Evolutionary conservation across 495 filamentous ascomycete genomes (phyloP).

Genomic region (Xylaria palmicola): DNA sequence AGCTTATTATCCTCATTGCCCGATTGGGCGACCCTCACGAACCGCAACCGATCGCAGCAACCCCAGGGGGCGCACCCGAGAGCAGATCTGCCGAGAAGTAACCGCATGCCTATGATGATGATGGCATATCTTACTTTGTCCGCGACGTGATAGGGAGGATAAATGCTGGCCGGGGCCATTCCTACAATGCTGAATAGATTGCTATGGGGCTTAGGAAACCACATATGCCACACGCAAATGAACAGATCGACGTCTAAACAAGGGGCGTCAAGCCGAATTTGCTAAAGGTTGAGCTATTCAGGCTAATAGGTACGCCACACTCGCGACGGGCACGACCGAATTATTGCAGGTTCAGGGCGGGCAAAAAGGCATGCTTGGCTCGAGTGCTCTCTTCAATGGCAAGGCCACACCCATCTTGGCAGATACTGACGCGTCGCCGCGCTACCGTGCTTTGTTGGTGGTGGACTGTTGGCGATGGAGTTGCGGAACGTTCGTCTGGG

Average conservation of each 20-base stretch:
- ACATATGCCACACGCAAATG: not conserved
- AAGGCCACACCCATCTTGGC: too few species aligned
- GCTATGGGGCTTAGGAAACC: not conserved
- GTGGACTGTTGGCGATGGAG: too few species aligned
- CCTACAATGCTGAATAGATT: not conserved
- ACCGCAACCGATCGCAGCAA: not conserved
- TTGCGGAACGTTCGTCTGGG: too few species aligned
- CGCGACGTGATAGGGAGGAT: slow-evolving; percentile 10
- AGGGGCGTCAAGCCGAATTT: not conserved
- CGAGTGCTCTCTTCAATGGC: not conserved
- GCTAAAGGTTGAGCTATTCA: slow-evolving; percentile 1
- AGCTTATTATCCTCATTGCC: slow-evolving; percentile 8
- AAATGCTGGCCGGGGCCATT: not conserved
- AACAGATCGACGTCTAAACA: slow-evolving; percentile 5
- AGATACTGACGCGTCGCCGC: too few species aligned
- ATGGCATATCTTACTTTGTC: slow-evolving; percentile 10
- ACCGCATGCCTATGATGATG: slow-evolving; percentile 1
- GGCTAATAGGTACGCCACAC: slow-evolving; percentile 8
- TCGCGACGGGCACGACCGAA: not conserved
- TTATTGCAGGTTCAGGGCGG: too few species aligned
- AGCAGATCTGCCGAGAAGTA: not conserved
- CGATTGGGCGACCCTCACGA: not conserved
- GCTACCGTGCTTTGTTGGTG: too few species aligned
- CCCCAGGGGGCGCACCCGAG: not conserved
- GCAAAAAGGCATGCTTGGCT: not conserved